Base-by-base conservation (phyloP, 805 yeast genomes). In the Zygoascus biomembranicola region DNA sequence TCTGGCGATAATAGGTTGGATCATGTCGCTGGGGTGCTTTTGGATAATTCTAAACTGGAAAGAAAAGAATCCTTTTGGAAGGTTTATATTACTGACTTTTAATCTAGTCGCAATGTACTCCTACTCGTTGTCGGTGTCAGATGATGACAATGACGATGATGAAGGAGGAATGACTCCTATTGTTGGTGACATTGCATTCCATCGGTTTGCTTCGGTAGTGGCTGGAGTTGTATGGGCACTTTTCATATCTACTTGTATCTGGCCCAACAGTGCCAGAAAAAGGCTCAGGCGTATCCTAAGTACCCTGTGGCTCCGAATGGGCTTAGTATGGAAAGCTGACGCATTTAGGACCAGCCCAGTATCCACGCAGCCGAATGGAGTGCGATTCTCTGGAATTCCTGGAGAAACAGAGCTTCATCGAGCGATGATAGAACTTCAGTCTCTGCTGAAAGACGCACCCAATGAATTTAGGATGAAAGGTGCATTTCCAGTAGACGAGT, bases 141-240 rank as follows among this genome's bases (percentile, higher is more conserved):
- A 79, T 54, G 78, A 80, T 54, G 67, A 63, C 28, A 58, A 61
- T 28, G 81, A 76, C 41, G 80, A 79, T 54, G 78, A 76, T 57
- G 90, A 86, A 63, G 89, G 87, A 32, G 87, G 89, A 2, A 80
- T 76, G 18, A 67, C 75, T 50, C 94, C 95, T 0, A 74, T 85
- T 10, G 79, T 86, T 26, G 74, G 70, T 16, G 89, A 84, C 59
- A 84, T 88, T 67, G 95, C 95, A 0, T 73, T 84, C 62, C 95
- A 87, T 66, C 73, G 96, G 53, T 83, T 85, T 57, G 69, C 83
- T 1, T 80, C 92, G 0, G 95, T 87, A 8, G 72, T 82, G 6
- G 67, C 79, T 28, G 96, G 95, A 35, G 82, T 86, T 2, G 53
- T 84, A 0, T 87, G 92, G 90, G 94, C 95, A 0, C 70, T 88